phyloP scores from a whole-genome alignment of 192 early-diverging fungal species.

The Coemansia sp. region DNA sequence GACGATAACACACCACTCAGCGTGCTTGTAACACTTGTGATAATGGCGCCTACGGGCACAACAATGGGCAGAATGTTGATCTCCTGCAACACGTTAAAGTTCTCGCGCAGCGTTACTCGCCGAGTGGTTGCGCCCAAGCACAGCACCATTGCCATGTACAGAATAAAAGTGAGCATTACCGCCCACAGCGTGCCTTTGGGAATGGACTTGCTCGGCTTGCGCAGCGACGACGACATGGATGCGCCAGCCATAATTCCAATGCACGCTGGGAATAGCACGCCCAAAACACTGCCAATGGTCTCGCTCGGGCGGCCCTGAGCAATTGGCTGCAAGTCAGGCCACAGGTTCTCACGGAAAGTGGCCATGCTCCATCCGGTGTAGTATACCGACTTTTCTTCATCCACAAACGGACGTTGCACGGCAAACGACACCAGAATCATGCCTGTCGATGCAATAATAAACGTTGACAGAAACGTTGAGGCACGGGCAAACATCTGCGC shows the following conservation, averaged over 20 bases:
- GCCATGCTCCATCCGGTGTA: slow-evolving; percentile 63
- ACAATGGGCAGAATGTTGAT: slow-evolving; percentile 58
- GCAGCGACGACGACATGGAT: slow-evolving; percentile 68
- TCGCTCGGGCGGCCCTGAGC: slow-evolving; percentile 51
- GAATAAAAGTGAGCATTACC: slow-evolving; percentile 57
- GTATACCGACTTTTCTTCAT: slow-evolving; percentile 55
- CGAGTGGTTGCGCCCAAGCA: slow-evolving; percentile 61
- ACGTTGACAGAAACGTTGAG: slow-evolving; percentile 56
- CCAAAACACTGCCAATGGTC: slow-evolving; percentile 58
- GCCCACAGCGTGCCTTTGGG: slow-evolving; percentile 67
- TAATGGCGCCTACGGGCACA: slow-evolving; percentile 59
- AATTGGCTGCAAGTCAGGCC: slow-evolving; percentile 58
- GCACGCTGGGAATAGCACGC: slow-evolving; percentile 69
- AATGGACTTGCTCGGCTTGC: slow-evolving; percentile 67
- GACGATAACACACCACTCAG: slow-evolving; percentile 61
- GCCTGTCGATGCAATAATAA: slow-evolving; percentile 58
- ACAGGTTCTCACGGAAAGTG: slow-evolving; percentile 64
- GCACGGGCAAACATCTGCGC: slow-evolving; percentile 63
- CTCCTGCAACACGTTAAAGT: slow-evolving; percentile 67
- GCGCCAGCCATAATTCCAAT: slow-evolving; percentile 71
- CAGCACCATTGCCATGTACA: slow-evolving; percentile 58
- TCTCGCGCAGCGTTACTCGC: slow-evolving; percentile 57
- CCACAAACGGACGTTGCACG: slow-evolving; percentile 54
- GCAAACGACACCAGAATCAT: slow-evolving; percentile 64
- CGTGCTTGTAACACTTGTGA: slow-evolving; percentile 62